Percentiles rank a stretch among this genome's conserved stretches.
These are phyloP conservation scores for Murraya paniculata DNA, from an alignment of 345 rosid species.

Conservation along the genomic window DNA sequence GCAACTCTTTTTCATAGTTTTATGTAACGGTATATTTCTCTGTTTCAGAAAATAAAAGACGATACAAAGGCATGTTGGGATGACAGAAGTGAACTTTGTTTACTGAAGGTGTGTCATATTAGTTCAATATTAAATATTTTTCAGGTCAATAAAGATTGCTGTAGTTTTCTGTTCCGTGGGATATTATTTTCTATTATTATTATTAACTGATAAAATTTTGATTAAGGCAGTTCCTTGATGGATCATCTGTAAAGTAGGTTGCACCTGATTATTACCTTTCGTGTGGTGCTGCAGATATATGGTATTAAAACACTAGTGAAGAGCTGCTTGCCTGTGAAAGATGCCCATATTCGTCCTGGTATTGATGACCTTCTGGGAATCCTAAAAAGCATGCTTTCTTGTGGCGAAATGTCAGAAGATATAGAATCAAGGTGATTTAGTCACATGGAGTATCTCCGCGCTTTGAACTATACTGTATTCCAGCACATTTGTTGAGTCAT, in stretches of 20 bases:
- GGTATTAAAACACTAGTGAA: slow-evolving; percentile 91
- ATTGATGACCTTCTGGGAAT: slow-evolving; percentile 65
- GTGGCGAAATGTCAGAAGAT: slow-evolving; percentile 78
- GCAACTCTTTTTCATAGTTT: slow-evolving; percentile 13
- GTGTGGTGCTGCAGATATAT: slow-evolving; percentile 52
- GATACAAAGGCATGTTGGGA: slow-evolving; percentile 57
- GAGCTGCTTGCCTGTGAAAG: slow-evolving; percentile 90
- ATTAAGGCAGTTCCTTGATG: slow-evolving; percentile 18
- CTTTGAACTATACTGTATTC: neutral
- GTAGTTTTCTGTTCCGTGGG: neutral
- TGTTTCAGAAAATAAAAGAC: slow-evolving; percentile 64
- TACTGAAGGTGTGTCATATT: slow-evolving; percentile 70
- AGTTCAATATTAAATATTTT: neutral
- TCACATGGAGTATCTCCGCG: neutral
- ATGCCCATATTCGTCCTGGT: slow-evolving; percentile 87
- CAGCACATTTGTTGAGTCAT: neutral
- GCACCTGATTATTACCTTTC: slow-evolving; percentile 8
- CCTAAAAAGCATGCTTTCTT: slow-evolving; percentile 60
- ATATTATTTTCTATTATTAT: neutral
- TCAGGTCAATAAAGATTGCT: neutral
- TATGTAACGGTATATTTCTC: slow-evolving; percentile 17
- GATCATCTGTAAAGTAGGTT: slow-evolving; percentile 11
- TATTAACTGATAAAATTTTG: neutral
- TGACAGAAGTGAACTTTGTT: slow-evolving; percentile 76
- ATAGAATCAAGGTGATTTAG: slow-evolving; percentile 68